Evolutionary conservation across 2,329 filamentous ascomycete genomes (phyloP).

Genomic region (Aspergillus ibericus): DNA sequence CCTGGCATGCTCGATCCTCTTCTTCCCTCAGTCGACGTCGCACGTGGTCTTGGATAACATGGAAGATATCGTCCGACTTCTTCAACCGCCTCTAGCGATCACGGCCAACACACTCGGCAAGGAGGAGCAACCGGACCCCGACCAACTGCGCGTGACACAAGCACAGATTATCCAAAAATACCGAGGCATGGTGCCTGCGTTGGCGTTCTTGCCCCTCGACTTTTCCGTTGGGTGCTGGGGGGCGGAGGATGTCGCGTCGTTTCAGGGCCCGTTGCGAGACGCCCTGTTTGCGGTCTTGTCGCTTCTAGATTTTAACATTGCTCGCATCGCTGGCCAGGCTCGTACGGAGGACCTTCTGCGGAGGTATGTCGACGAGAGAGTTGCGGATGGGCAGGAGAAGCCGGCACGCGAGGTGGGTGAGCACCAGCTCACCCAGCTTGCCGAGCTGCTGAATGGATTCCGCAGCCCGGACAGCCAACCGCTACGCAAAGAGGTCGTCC

Average conservation of each 20-base stretch:
- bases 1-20: slow-evolving; percentile 44
- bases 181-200: slow-evolving; percentile 40
- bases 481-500: slow-evolving; percentile 34
- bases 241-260: slow-evolving; percentile 42
- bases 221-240: slow-evolving; percentile 50
- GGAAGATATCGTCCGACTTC: slow-evolving; percentile 29
- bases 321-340: slow-evolving; percentile 18
- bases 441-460: slow-evolving; percentile 39
- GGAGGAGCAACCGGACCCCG: slow-evolving; percentile 16
- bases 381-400: slow-evolving; percentile 17
- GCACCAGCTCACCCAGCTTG: slow-evolving; percentile 36
- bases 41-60: slow-evolving; percentile 42
- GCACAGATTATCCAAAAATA: slow-evolving; percentile 37
- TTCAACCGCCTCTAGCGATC: slow-evolving; percentile 32
- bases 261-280: slow-evolving; percentile 41
- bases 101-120: slow-evolving; percentile 25
- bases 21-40: slow-evolving; percentile 54
- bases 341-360: slow-evolving; percentile 3
- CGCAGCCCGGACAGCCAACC: slow-evolving; percentile 38
- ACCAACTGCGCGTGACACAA: slow-evolving; percentile 33
- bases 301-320: slow-evolving; percentile 47
- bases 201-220: slow-evolving; percentile 51
- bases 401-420: slow-evolving; percentile 25
- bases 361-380: background rate
- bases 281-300: slow-evolving; percentile 37